Percentiles rank a stretch among this genome's conserved stretches.
phyloP scores from a whole-genome alignment of 768 basidiomycete genomes.

The Tricholoma flavovirens region DNA sequence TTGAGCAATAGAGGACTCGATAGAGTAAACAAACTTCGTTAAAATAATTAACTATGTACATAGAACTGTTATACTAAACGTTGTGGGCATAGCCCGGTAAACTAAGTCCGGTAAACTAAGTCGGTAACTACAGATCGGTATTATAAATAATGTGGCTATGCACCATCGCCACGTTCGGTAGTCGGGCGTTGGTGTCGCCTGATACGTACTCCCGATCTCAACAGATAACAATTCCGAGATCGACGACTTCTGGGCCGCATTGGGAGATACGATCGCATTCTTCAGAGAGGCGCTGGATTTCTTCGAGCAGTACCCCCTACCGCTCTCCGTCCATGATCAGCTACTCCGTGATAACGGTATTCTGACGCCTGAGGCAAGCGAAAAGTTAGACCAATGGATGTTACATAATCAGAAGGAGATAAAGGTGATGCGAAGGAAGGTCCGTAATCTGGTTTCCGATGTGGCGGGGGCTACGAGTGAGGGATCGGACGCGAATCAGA shows the following conservation, averaged over 20 bases:
- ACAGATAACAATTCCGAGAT: not conserved
- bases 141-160: no score
- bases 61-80: no score
- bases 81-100: no score
- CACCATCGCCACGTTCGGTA: no score
- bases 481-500: no score
- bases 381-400: not conserved
- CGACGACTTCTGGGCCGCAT: not conserved
- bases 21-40: no score
- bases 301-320: not conserved
- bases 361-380: not conserved
- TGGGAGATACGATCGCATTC: not conserved
- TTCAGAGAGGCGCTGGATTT: not conserved
- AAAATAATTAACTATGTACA: no score
- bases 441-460: not conserved
- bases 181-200: no score
- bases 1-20: no score
- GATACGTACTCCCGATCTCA: no score
- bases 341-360: not conserved
- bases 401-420: not conserved
- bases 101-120: no score
- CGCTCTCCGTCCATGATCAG: not conserved
- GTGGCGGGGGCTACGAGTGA: not conserved
- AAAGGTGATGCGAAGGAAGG: not conserved
- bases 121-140: no score